Conservation (phyloP, 352 stramenopile genomes). For the Globisporangium recalcitrans region DNA sequence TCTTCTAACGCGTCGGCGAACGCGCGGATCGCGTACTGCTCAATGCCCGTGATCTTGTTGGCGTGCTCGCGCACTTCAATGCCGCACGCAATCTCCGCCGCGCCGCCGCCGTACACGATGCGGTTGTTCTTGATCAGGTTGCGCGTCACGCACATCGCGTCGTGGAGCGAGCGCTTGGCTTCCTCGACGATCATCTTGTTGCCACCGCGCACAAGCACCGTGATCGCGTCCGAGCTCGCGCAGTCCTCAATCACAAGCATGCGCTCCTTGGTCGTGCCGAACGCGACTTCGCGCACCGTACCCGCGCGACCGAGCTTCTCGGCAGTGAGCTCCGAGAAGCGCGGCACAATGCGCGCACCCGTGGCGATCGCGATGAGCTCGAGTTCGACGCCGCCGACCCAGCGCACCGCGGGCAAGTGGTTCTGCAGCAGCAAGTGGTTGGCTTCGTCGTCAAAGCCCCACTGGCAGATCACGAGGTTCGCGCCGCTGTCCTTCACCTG, state of each 20-base stretch:
- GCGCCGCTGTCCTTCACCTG: slow-evolving; percentile 98
- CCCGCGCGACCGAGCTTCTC: slow-evolving; percentile 96
- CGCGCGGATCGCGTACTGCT: slow-evolving; percentile 97
- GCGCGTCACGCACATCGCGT: slow-evolving; percentile 99
- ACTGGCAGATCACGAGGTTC: slow-evolving; percentile 99
- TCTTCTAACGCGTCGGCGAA: slow-evolving; percentile 99
- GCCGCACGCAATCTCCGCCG: slow-evolving; percentile 97
- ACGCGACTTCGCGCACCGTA: slow-evolving; percentile 94
- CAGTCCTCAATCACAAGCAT: slow-evolving; percentile 99
- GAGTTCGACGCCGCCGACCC: slow-evolving; percentile 99
- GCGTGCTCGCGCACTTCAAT: slow-evolving; percentile 90
- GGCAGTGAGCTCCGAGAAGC: slow-evolving; percentile 94
- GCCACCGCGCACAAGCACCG: slow-evolving; percentile 96
- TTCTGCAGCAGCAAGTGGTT: slow-evolving; percentile 99
- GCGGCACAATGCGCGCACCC: slow-evolving; percentile 96
- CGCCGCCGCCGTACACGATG: slow-evolving; percentile 98
- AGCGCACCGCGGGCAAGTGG: slow-evolving; percentile 95
- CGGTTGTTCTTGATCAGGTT: slow-evolving; percentile 99
- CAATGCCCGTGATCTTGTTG: slow-evolving; percentile 79
- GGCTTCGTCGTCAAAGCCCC: slow-evolving; percentile 99
- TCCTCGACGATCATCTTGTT: slow-evolving; percentile 99
- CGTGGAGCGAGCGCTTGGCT: slow-evolving; percentile 98
- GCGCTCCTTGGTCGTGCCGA: slow-evolving; percentile 96
- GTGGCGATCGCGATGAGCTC: slow-evolving; percentile 99
- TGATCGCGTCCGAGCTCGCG: slow-evolving; percentile 96